phyloP scores from a whole-genome alignment of 164 flowering plant species.

The Magnolia sinica region DNA sequence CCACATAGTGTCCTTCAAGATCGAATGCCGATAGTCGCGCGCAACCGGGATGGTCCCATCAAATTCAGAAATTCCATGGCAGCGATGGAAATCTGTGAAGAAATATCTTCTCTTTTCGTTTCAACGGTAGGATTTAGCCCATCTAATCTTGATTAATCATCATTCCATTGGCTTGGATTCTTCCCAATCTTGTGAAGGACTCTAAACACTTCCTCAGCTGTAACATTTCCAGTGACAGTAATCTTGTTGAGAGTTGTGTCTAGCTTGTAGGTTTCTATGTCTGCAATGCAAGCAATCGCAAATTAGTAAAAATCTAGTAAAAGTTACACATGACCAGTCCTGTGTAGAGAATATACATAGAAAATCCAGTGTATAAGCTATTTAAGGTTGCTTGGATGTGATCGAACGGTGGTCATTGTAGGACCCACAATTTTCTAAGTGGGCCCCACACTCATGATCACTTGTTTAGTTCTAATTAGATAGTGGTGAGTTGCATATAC shows the following conservation, averaged over 20 bases:
- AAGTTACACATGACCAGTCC: too few species aligned
- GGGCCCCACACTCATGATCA: neutral
- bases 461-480: neutral
- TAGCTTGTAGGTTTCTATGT: constrained; percentile 69
- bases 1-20: too few species aligned
- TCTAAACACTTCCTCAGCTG: constrained; percentile 65
- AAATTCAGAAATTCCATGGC: neutral
- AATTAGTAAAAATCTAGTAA: neutral
- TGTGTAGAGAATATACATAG: too few species aligned
- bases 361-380: too few species aligned
- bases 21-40: neutral
- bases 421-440: too few species aligned
- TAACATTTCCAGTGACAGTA: constrained; percentile 78
- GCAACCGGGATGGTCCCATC: neutral
- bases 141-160: constrained; percentile 1
- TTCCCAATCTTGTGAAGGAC: constrained; percentile 83
- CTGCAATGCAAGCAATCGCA: constrained; percentile 29
- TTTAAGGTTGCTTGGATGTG: too few species aligned
- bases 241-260: constrained; percentile 70
- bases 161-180: constrained; percentile 45
- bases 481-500: too few species aligned
- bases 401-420: too few species aligned
- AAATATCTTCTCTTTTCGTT: neutral
- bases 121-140: neutral
- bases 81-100: neutral